These are phyloP conservation scores for Diaporthe sp. DNA, from an alignment of 2,329 filamentous ascomycete genomes.

Conservation along the genomic window DNA sequence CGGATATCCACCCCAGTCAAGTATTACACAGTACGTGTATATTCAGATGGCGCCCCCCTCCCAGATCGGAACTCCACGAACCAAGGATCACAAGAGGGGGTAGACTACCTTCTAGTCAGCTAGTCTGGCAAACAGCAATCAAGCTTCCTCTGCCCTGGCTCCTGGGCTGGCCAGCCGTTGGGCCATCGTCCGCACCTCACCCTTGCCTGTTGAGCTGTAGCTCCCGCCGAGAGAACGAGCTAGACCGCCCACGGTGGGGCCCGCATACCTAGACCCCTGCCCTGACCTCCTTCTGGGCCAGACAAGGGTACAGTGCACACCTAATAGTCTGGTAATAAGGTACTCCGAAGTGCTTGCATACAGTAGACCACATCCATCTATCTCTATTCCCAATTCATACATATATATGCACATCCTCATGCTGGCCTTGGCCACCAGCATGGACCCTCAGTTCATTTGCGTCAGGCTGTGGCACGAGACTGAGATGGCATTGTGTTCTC, in stretches of 20 bases:
- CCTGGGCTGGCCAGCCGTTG: constrained; percentile 14
- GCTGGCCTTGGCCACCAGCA: background rate
- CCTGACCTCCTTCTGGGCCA: background rate
- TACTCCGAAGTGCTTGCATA: constrained; percentile 10
- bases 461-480: background rate
- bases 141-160: constrained; percentile 15
- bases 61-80: background rate
- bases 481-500: constrained; percentile 19
- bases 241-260: constrained; percentile 20
- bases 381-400: background rate
- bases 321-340: background rate
- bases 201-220: constrained; percentile 19
- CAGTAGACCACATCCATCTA: background rate
- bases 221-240: constrained; percentile 18
- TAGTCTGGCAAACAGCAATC: background rate
- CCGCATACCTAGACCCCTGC: background rate
- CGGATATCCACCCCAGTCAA: background rate
- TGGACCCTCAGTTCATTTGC: background rate
- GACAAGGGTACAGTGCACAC: background rate
- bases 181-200: constrained; percentile 2
- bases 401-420: background rate
- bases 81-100: background rate
- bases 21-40: background rate
- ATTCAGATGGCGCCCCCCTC: background rate
- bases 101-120: background rate